phyloP scores from a whole-genome alignment of 148 eudicot genomes.

The Cornus florida region DNA sequence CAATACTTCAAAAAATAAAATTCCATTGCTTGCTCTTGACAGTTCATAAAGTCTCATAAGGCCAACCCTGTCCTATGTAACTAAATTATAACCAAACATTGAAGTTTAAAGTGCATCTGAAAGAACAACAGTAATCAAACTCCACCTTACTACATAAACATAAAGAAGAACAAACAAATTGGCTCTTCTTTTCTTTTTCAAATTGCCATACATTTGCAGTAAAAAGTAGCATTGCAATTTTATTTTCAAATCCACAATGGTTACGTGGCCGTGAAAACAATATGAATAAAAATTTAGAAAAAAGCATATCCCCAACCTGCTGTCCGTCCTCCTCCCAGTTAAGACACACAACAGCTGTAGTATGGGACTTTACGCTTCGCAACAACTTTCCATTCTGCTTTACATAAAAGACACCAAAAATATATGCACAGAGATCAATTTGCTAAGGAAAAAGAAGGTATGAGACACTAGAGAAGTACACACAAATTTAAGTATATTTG shows the following conservation, averaged over 20 bases:
- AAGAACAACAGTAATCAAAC: neutral
- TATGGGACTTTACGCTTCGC: conserved; percentile 75
- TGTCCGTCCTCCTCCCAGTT: conserved; percentile 84
- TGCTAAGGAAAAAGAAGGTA: neutral
- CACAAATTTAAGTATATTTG: neutral
- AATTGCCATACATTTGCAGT: too few species aligned
- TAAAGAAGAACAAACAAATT: too few species aligned
- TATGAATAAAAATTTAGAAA: neutral
- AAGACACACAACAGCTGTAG: conserved; percentile 75
- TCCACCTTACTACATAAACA: neutral
- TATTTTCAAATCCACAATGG: neutral
- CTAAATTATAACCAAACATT: neutral
- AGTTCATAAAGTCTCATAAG: neutral
- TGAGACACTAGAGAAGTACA: neutral
- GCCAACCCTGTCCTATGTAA: neutral
- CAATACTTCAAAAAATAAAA: neutral
- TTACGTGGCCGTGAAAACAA: neutral
- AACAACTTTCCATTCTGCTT: conserved; percentile 86
- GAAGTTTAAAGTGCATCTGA: neutral
- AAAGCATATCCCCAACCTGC: conserved; percentile 36
- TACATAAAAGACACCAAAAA: conserved; percentile 4
- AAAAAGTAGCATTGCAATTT: neutral
- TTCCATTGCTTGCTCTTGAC: neutral
- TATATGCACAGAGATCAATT: neutral
- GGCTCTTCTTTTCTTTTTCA: neutral